phyloP scores from a whole-genome alignment of 1,139 yeast species.

The Pichia sp. region DNA sequence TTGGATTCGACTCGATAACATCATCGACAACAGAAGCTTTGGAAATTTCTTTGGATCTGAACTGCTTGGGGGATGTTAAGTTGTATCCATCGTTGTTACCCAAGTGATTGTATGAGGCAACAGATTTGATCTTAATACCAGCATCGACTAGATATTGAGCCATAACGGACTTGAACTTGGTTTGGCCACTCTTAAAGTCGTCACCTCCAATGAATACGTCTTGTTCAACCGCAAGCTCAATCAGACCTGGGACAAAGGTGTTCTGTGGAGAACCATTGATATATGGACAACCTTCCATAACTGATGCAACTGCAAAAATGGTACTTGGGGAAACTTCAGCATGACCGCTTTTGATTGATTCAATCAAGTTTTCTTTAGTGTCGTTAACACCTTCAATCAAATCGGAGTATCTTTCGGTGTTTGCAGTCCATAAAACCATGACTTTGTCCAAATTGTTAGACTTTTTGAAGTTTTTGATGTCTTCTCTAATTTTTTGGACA shows the following conservation, averaged over 20 bases:
- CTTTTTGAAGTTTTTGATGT: slow-evolving; percentile 71
- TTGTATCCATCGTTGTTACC: slow-evolving; percentile 97
- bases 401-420: slow-evolving; percentile 90
- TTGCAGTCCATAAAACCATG: slow-evolving; percentile 93
- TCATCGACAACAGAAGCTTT: slow-evolving; percentile 92
- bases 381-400: slow-evolving; percentile 76
- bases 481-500: slow-evolving; percentile 78
- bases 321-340: slow-evolving; percentile 87
- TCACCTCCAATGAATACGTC: slow-evolving; percentile 88
- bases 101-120: slow-evolving; percentile 92
- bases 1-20: slow-evolving; percentile 81
- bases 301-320: slow-evolving; percentile 85
- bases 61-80: slow-evolving; percentile 85
- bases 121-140: slow-evolving; percentile 89
- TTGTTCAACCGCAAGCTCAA: slow-evolving; percentile 78
- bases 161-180: slow-evolving; percentile 88
- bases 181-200: slow-evolving; percentile 96
- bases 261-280: slow-evolving; percentile 97
- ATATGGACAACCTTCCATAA: slow-evolving; percentile 80
- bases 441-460: slow-evolving; percentile 75
- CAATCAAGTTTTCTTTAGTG: slow-evolving; percentile 71
- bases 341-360: slow-evolving; percentile 70
- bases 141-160: slow-evolving; percentile 97
- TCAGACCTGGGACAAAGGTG: slow-evolving; percentile 92
- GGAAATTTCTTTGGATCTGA: slow-evolving; percentile 91